These are phyloP conservation scores for Aspergillus sp. DNA, from an alignment of 2,329 filamentous ascomycete species.

Conservation along the genomic window DNA sequence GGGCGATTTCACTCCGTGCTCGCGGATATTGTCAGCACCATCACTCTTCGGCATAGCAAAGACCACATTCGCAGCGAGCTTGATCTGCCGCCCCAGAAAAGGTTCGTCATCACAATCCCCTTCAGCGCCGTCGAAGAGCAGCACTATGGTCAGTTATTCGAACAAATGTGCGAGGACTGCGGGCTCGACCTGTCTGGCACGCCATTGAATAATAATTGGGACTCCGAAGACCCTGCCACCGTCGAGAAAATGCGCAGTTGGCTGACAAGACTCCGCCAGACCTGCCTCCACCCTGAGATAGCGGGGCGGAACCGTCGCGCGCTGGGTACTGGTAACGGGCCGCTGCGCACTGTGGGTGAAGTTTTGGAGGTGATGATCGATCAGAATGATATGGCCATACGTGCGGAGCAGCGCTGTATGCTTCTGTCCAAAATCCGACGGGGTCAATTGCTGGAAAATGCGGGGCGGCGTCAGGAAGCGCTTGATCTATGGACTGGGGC, in stretches of 20 bases:
- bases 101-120: constrained; percentile 80
- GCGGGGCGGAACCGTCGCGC: constrained; percentile 59
- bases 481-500: constrained; percentile 62
- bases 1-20: constrained; percentile 58
- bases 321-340: constrained; percentile 56
- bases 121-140: constrained; percentile 89
- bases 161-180: constrained; percentile 65
- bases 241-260: constrained; percentile 71
- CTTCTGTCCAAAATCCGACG: constrained; percentile 58
- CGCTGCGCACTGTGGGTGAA: constrained; percentile 74
- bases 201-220: constrained; percentile 57
- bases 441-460: constrained; percentile 75
- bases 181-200: constrained; percentile 59
- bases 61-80: constrained; percentile 71
- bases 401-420: constrained; percentile 61
- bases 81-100: constrained; percentile 70
- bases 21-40: constrained; percentile 58
- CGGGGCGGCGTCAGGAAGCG: constrained; percentile 60
- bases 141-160: constrained; percentile 71
- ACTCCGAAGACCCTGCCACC: constrained; percentile 50
- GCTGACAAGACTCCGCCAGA: constrained; percentile 71
- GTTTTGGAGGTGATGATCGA: constrained; percentile 90
- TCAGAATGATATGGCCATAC: constrained; percentile 62
- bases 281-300: constrained; percentile 78
- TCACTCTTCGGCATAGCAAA: constrained; percentile 83